Evolutionary conservation across 192 early-diverging fungal genomes (phyloP).

Genomic region (Globomyces pollinis-pini): DNA sequence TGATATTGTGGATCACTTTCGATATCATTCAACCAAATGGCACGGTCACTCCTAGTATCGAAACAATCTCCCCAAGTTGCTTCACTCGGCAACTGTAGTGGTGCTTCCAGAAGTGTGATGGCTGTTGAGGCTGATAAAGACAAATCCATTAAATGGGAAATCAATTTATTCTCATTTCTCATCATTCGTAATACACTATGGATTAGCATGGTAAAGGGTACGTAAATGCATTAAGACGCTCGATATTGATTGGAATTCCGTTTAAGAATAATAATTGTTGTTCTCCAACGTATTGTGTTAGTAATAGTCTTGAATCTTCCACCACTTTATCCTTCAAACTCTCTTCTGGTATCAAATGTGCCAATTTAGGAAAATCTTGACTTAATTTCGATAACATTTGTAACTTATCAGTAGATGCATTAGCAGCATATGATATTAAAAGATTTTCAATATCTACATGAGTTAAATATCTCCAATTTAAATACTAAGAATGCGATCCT

Average conservation of each 20-base stretch:
- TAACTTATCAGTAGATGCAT: slow-evolving; percentile 24
- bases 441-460: slow-evolving; percentile 1
- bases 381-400: slow-evolving; percentile 55
- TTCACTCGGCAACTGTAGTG: slow-evolving; percentile 11
- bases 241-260: slow-evolving; percentile 26
- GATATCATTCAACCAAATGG: slow-evolving; percentile 89
- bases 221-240: slow-evolving; percentile 28
- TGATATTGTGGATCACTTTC: slow-evolving; percentile 74
- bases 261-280: slow-evolving; percentile 29
- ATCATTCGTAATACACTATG: slow-evolving; percentile 21
- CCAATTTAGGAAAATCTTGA: slow-evolving; percentile 86
- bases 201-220: not conserved
- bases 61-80: slow-evolving; percentile 53
- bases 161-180: slow-evolving; percentile 13
- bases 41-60: slow-evolving; percentile 68
- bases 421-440: not conserved
- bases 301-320: slow-evolving; percentile 28
- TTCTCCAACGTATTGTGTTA: slow-evolving; percentile 10
- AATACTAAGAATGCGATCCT: not conserved
- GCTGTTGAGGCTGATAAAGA: slow-evolving; percentile 8
- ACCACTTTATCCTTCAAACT: slow-evolving; percentile 43
- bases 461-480: not conserved
- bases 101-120: not conserved
- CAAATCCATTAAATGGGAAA: slow-evolving; percentile 17
- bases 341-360: slow-evolving; percentile 40